These are phyloP conservation scores for Alternaria brassicae DNA, from an alignment of 2,329 filamentous ascomycete species.

Conservation along the genomic window DNA sequence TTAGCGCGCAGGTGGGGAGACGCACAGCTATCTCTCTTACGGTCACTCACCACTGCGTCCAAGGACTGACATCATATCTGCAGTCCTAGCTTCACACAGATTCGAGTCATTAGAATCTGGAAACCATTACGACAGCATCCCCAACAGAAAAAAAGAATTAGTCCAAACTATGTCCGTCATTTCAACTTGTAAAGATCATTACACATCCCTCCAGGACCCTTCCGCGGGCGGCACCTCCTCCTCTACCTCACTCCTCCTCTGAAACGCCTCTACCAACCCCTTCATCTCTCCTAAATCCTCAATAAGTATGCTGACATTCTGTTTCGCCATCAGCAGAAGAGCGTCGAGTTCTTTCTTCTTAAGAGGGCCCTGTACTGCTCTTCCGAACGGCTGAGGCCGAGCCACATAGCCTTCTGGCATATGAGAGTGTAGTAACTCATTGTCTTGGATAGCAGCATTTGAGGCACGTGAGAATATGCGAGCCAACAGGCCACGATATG, in stretches of 20 bases:
- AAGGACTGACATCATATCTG: neutral
- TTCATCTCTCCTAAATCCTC: constrained; percentile 33
- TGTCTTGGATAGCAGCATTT: neutral
- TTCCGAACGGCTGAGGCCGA: neutral
- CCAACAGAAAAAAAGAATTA: neutral
- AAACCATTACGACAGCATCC: neutral
- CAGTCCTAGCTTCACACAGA: neutral
- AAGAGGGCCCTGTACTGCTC: neutral
- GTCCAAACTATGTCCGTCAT: neutral
- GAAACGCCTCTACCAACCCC: constrained; percentile 15
- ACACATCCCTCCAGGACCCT: constrained; percentile 4
- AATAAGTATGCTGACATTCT: constrained; percentile 25
- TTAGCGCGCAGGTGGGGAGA: neutral
- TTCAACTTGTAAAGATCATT: neutral
- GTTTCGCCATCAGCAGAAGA: constrained; percentile 18
- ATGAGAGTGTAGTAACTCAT: neutral
- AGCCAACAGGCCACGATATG: neutral
- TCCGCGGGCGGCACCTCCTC: neutral
- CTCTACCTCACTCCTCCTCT: neutral
- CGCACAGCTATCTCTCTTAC: neutral
- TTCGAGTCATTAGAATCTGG: neutral
- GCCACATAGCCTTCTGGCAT: neutral
- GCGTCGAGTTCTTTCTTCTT: constrained; percentile 22
- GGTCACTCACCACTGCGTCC: neutral
- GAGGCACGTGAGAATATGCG: neutral